Evolutionary conservation across 768 basidiomycete species (phyloP).

Genomic region (Kwoniella bestiolae): DNA sequence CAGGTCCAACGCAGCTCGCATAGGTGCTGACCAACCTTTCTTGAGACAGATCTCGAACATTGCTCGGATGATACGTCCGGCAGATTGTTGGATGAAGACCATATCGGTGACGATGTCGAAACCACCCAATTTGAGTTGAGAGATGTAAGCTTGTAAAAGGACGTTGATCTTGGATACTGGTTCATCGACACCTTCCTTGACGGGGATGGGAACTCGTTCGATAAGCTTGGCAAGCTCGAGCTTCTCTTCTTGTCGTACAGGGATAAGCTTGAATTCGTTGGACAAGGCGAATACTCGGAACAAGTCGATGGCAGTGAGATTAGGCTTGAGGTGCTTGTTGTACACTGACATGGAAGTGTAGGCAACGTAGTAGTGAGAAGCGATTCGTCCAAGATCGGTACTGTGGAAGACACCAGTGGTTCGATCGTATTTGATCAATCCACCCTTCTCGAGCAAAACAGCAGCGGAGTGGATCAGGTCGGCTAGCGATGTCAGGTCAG

Average conservation of each 20-base stretch:
- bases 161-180: slow-evolving; percentile 98
- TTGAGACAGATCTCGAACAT: slow-evolving; percentile 98
- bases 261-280: slow-evolving; percentile 92
- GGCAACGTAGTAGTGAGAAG: slow-evolving; percentile 93
- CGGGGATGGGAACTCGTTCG: slow-evolving; percentile 93
- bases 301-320: slow-evolving; percentile 85
- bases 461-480: slow-evolving; percentile 95
- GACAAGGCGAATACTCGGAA: slow-evolving; percentile 94
- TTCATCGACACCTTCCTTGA: slow-evolving; percentile 95
- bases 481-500: slow-evolving; percentile 41
- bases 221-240: slow-evolving; percentile 85
- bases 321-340: slow-evolving; percentile 86
- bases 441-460: slow-evolving; percentile 88
- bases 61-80: slow-evolving; percentile 92
- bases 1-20: slow-evolving; percentile 84
- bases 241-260: slow-evolving; percentile 71
- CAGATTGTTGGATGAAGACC: slow-evolving; percentile 96
- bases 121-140: slow-evolving; percentile 89
- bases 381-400: slow-evolving; percentile 90
- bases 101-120: slow-evolving; percentile 62
- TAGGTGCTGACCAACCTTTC: slow-evolving; percentile 95
- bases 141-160: slow-evolving; percentile 90
- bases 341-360: slow-evolving; percentile 96
- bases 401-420: slow-evolving; percentile 84
- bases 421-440: slow-evolving; percentile 91